Evolutionary conservation across 83 land plant genomes (phyloP), one percentile per base, ranked within the genome.

Genomic region (Diphasiastrum complanatum): DNA sequence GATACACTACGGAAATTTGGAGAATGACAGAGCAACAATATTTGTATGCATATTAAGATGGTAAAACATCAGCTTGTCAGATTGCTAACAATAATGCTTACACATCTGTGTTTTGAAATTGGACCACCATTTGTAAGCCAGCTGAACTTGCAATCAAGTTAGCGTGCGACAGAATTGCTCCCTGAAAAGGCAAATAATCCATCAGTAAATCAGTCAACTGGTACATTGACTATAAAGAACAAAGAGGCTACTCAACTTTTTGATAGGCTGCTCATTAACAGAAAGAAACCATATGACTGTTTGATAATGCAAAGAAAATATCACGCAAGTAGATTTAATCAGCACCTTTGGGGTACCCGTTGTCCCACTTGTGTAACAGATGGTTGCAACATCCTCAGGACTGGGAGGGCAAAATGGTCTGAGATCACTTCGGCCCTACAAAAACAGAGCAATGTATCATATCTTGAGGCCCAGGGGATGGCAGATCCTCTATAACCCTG

Each of bases 271-370:
- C n/a, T n/a, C n/a, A n/a, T n/a, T n/a, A 20, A 59, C 25, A 34
- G 19, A n/a, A n/a, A n/a, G n/a, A n/a, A n/a, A n/a, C n/a, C n/a
- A n/a, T n/a, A n/a, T n/a, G n/a, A n/a, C n/a, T n/a, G n/a, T n/a
- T n/a, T n/a, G n/a, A n/a, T n/a, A n/a, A n/a, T n/a, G n/a, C n/a
- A n/a, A n/a, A n/a, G n/a, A n/a, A n/a, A n/a, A n/a, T n/a, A n/a
- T n/a, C n/a, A n/a, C n/a, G n/a, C n/a, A n/a, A n/a, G n/a, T n/a
- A n/a, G n/a, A n/a, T n/a, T n/a, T n/a, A n/a, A n/a, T n/a, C n/a
- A n/a, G n/a, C n/a, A 89, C 99, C 89, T 95, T 95, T n/a, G 99
- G 99, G 41, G 96, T 91, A 47, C 99, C 99, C 50, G 99, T 95
- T 23, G 99, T 95, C 18, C 99, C 99, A 79, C 96, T 88, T 5